Evolutionary conservation across 2,329 filamentous ascomycete species (phyloP).

Genomic region (Aspergillus novofumigatus): DNA sequence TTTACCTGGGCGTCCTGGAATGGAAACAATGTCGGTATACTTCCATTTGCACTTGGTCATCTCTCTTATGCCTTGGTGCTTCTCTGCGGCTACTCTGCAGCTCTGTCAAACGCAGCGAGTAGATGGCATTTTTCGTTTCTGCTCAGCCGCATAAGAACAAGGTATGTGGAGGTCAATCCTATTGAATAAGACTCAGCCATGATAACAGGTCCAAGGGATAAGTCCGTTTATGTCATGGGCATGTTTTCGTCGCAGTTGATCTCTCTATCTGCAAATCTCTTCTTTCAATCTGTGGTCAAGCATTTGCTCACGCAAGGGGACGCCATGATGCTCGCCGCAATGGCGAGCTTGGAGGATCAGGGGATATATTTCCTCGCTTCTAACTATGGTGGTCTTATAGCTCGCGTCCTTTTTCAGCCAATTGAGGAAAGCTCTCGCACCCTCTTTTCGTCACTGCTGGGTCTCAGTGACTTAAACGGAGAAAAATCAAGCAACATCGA

Average conservation of each 20-base stretch:
- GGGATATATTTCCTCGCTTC: slow-evolving; percentile 89
- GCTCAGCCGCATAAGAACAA: slow-evolving; percentile 40
- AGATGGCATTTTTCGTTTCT: slow-evolving; percentile 66
- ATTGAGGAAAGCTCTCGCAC: slow-evolving; percentile 90
- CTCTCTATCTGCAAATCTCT: slow-evolving; percentile 73
- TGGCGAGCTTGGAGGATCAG: slow-evolving; percentile 75
- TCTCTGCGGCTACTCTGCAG: slow-evolving; percentile 64
- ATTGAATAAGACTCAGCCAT: not conserved
- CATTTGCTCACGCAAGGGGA: slow-evolving; percentile 93
- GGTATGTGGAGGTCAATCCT: slow-evolving; percentile 29
- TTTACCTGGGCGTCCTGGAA: slow-evolving; percentile 60
- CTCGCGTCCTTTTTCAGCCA: slow-evolving; percentile 86
- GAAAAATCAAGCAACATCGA: slow-evolving; percentile 15
- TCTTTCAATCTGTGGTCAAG: slow-evolving; percentile 84
- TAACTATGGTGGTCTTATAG: slow-evolving; percentile 88
- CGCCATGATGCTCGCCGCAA: slow-evolving; percentile 74
- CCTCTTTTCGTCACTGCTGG: slow-evolving; percentile 78
- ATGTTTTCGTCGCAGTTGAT: slow-evolving; percentile 69
- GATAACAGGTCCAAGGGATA: slow-evolving; percentile 21
- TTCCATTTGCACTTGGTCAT: slow-evolving; percentile 89
- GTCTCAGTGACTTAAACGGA: slow-evolving; percentile 28
- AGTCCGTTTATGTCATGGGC: slow-evolving; percentile 48
- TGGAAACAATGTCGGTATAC: slow-evolving; percentile 61
- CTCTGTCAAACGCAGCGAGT: slow-evolving; percentile 55
- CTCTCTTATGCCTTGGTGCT: slow-evolving; percentile 68